Evolutionary conservation across 2,329 filamentous ascomycete species (phyloP), one percentile per base, ranked within the genome.

Genomic region (Aspergillus sp.): DNA sequence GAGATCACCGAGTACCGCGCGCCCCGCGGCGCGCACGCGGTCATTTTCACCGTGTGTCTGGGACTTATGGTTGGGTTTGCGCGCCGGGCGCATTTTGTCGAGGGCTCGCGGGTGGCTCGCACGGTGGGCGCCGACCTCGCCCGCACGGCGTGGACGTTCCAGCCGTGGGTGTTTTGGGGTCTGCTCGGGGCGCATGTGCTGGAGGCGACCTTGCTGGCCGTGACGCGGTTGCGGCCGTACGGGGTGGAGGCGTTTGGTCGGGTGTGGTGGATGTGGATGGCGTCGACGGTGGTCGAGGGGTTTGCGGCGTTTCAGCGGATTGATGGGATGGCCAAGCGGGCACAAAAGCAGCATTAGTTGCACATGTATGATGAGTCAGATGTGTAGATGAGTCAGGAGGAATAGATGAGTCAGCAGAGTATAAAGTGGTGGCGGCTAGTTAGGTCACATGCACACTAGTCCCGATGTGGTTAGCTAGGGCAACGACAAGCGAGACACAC

Each of bases 141-240:
- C 49, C 84, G 85, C 0, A 76, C 77, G 1, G 86, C 89, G 9
- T 78, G 83, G 2, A 67, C 65, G 2, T 81, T 81, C 1, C 84
- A 87, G 56, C 80, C 80, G 45, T 66, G 74, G 13, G 74, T 93
- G 40, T 75, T 88, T 49, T 61, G 75, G 17, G 76, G 82, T 0
- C 81, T 92, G 52, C 3, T 90, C 1, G 76, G 64, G 0, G 80
- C 90, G 11, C 93, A 97, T 71, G 19, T 78, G 0, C 53, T 70
- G 3, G 93, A 97, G 76, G 72, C 78, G n/a, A 71, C 72, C 42
- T 52, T 66, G 50, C 75, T 85, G 68, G 71, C 71, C 5, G 57
- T 68, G 11, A 71, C 62, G 49, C 76, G 76, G 57, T 64, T 86
- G 66, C 68, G 66, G 50, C 78, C 68, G 55, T 76, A 85, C 68